These are phyloP conservation scores for Castanea sativa DNA, from an alignment of 306 rosid species.

Conservation along the genomic window DNA sequence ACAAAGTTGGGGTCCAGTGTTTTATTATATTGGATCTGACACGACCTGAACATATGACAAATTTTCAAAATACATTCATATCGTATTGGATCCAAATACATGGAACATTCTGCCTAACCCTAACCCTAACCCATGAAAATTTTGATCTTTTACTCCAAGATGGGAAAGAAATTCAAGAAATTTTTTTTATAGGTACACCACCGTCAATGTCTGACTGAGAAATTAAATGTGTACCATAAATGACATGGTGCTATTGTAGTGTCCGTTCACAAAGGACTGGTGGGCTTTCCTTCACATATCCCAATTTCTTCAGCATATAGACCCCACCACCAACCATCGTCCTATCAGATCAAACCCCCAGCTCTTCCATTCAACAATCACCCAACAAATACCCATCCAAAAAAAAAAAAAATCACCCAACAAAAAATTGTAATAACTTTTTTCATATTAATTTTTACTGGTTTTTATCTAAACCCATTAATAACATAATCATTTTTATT, in stretches of 20 bases:
- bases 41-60: too few relatives aligned
- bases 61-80: too few relatives aligned
- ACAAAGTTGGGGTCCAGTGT: too few relatives aligned
- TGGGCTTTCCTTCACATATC: not conserved
- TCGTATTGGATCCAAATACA: too few relatives aligned
- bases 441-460: too few relatives aligned
- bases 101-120: too few relatives aligned
- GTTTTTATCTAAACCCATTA: rapidly evolving
- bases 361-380: not conserved
- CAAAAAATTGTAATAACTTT: too few relatives aligned
- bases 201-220: not conserved
- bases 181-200: not conserved
- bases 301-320: not conserved
- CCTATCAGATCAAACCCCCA: not conserved
- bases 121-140: too few relatives aligned
- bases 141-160: not conserved
- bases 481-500: too few relatives aligned
- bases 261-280: not conserved
- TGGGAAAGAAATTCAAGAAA: not conserved
- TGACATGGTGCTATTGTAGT: not conserved
- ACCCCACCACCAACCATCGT: not conserved
- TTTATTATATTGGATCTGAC: too few relatives aligned
- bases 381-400: too few relatives aligned
- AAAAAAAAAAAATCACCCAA: too few relatives aligned
- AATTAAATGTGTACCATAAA: not conserved